Percentiles rank a stretch among this genome's conserved stretches.
phyloP scores from a whole-genome alignment of 2,329 filamentous ascomycete genomes.

The Diatrype stigma region DNA sequence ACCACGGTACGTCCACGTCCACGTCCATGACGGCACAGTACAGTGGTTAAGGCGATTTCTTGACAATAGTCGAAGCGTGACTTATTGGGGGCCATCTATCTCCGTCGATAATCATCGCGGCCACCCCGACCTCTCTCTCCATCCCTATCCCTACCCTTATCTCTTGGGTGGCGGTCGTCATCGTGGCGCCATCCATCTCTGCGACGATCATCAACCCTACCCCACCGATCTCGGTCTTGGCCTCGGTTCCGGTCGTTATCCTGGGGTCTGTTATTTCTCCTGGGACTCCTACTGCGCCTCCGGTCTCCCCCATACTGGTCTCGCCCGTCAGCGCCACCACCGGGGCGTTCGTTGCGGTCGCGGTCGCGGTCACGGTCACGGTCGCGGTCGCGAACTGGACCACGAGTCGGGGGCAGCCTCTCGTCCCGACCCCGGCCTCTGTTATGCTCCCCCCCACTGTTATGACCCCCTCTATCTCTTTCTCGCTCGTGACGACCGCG shows the following conservation, averaged over 20 bases:
- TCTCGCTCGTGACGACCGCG: constrained; percentile 44
- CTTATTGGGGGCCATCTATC: constrained; percentile 8
- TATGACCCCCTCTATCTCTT: constrained; percentile 28
- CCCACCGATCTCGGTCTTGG: constrained; percentile 1
- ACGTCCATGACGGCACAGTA: neutral
- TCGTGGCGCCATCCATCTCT: constrained; percentile 12
- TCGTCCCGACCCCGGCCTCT: constrained; percentile 18
- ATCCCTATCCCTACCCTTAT: constrained; percentile 16
- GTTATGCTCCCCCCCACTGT: constrained; percentile 1
- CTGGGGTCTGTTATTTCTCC: constrained; percentile 16
- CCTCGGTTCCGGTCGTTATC: constrained; percentile 7
- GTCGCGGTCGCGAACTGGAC: constrained; percentile 7
- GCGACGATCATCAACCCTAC: constrained; percentile 10
- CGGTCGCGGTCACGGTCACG: constrained; percentile 9
- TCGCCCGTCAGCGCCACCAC: constrained; percentile 9
- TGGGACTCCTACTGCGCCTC: constrained; percentile 29
- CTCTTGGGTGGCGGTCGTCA: constrained; percentile 18
- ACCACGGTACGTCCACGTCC: neutral
- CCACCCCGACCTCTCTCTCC: constrained; percentile 13
- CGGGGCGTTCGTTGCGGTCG: constrained; percentile 15
- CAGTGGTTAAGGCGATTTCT: neutral
- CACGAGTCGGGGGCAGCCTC: neutral
- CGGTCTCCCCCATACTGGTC: constrained; percentile 26
- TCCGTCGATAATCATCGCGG: constrained; percentile 15
- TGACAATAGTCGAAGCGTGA: too few relatives aligned